phyloP scores from a whole-genome alignment of 352 stramenopile species.

The Phytophthora sp. region DNA sequence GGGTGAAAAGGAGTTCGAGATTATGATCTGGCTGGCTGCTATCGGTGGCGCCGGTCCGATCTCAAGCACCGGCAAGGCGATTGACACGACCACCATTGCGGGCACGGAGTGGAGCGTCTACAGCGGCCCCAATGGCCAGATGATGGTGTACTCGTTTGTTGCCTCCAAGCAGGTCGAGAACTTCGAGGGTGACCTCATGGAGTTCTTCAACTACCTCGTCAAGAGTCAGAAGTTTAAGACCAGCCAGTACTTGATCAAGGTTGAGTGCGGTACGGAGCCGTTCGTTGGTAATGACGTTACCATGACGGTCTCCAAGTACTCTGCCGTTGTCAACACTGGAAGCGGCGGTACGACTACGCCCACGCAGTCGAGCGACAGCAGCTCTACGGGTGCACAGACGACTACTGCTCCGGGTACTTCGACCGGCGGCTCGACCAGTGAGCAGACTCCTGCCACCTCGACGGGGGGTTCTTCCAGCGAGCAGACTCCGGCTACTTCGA shows the following conservation, averaged over 20 bases:
- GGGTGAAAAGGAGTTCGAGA: constrained; percentile 49
- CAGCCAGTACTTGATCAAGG: constrained; percentile 43
- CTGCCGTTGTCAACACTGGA: constrained; percentile 28
- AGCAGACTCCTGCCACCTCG: neutral
- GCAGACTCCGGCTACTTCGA: neutral
- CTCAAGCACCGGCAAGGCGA: constrained; percentile 37
- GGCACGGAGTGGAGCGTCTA: constrained; percentile 38
- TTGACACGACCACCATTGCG: constrained; percentile 35
- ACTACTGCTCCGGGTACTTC: constrained; percentile 18
- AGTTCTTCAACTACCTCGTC: constrained; percentile 43
- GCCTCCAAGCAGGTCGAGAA: constrained; percentile 26
- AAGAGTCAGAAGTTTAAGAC: constrained; percentile 35
- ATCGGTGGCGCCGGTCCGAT: constrained; percentile 42
- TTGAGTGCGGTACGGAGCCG: constrained; percentile 49
- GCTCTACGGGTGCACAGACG: constrained; percentile 9
- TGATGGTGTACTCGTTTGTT: constrained; percentile 56
- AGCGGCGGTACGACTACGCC: constrained; percentile 7
- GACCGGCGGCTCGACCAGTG: neutral
- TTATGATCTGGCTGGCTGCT: constrained; percentile 53
- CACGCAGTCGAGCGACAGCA: constrained; percentile 16
- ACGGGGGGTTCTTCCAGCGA: neutral
- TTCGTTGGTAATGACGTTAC: constrained; percentile 36
- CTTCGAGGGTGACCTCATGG: constrained; percentile 41
- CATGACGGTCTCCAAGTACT: constrained; percentile 41
- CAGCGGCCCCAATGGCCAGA: constrained; percentile 38